These are phyloP conservation scores for Neofusicoccum sp. DNA, from an alignment of 2,329 filamentous ascomycete species.

Conservation along the genomic window DNA sequence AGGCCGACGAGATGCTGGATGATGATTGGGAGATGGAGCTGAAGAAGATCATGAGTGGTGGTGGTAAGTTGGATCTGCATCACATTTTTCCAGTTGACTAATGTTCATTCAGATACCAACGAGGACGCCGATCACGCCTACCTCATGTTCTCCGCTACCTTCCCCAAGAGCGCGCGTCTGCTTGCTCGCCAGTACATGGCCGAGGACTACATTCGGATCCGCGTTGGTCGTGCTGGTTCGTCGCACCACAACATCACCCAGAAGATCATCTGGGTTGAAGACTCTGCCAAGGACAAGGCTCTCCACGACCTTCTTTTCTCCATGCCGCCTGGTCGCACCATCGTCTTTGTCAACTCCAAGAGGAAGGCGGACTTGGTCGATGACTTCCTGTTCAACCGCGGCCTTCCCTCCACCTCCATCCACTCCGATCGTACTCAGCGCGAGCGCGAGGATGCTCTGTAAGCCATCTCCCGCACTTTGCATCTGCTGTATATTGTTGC, in stretches of 20 bases:
- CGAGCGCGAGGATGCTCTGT: conserved; percentile 90
- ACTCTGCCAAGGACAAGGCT: conserved; percentile 67
- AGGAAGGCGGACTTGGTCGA: conserved; percentile 79
- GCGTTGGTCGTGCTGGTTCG: conserved; percentile 83
- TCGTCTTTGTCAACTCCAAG: conserved; percentile 90
- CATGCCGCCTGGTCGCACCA: conserved; percentile 72
- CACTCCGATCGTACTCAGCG: conserved; percentile 84
- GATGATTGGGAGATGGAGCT: conserved; percentile 78
- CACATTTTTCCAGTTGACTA: conserved; percentile 1
- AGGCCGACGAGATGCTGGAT: conserved; percentile 90
- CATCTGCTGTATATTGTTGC: background rate
- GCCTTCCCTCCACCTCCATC: conserved; percentile 83
- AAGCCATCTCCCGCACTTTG: conserved; percentile 35
- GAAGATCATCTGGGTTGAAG: conserved; percentile 67
- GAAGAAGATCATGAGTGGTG: conserved; percentile 74
- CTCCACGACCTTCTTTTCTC: conserved; percentile 73
- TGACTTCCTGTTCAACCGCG: conserved; percentile 80
- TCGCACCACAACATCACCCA: conserved; percentile 84
- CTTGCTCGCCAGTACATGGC: conserved; percentile 77
- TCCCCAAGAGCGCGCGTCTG: conserved; percentile 76
- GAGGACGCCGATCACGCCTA: conserved; percentile 69
- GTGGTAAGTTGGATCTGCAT: conserved; percentile 55
- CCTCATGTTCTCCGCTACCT: conserved; percentile 93
- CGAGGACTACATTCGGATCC: conserved; percentile 74
- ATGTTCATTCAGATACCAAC: conserved; percentile 62